Base-by-base conservation (phyloP, 345 rosid species). In the Microcos paniculata region DNA sequence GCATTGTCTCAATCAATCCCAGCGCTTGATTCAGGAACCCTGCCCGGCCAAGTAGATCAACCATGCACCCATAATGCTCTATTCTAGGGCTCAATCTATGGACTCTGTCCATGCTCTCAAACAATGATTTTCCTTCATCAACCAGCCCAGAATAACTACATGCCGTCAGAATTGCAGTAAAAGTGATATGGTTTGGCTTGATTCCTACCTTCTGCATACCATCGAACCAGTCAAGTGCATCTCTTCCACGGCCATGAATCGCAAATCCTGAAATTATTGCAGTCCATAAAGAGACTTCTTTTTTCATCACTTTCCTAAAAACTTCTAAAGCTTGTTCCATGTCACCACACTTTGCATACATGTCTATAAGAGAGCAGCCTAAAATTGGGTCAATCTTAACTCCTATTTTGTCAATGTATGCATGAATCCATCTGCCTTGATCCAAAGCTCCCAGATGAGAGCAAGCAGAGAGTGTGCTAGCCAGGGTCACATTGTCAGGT, bases 21-120 rank as follows among this genome's bases (percentile, higher is more conserved):
- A 76, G 81, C 11, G 92, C 90, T 82, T 88, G 90, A 63, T 80
- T 74, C 19, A 94, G 85, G 38, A 85, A 77, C 59, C 97, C 93
- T 57, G 91, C 93, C 82, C 92, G 86, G 63, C 93, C 90, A 6
- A 93, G 87, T 46, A 91, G 87, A 87, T 91, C 92, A 74, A 90
- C 94, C 88, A 93, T 77, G 82, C 96, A 88, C 8, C 98, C 96
- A 40, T 86, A 93, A 72, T 93, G 98, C 82, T 93, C 93, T n/a
- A 90, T 62, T 1, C 83, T 77, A 11, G 98, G 96, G 23, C 74
- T 84, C 81, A 88, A 62, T 66, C 73, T 70, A 73, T 88, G 70
- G 31, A 82, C 82, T 31, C 83, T 84, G 28, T 63, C 84, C 73
- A 88, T 90, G 81, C 84, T 82, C 73, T 83, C 42, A 75, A 90